A percentile compares a stretch with the other conserved stretches of the same genome.
Conservation (phyloP, 352 stramenopile genomes). For the Phytophthora sansomeana region DNA sequence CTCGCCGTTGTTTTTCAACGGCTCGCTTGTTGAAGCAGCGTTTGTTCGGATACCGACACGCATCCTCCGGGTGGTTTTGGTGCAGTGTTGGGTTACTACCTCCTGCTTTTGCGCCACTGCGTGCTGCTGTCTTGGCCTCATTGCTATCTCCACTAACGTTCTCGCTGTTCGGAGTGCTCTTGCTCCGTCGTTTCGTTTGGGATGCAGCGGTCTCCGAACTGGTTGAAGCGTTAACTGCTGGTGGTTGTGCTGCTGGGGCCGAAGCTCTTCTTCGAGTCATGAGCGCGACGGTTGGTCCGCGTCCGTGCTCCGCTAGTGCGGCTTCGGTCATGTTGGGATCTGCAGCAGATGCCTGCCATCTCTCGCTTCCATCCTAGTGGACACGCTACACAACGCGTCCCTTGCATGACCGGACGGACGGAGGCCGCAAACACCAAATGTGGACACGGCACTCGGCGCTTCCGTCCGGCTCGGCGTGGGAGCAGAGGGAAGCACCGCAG, state of each 20-base stretch:
- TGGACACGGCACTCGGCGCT: conserved; percentile 29
- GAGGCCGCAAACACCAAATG: conserved; percentile 37
- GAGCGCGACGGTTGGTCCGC: conserved; percentile 30
- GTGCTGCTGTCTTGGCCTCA: conserved; percentile 12
- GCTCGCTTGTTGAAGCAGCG: conserved; percentile 62
- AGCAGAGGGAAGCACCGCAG: conserved; percentile 8
- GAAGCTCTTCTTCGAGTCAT: conserved; percentile 34
- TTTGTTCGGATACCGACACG: conserved; percentile 74
- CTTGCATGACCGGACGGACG: conserved; percentile 8
- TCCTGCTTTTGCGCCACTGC: conserved; percentile 16
- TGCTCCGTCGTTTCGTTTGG: conserved; percentile 26
- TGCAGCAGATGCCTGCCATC: conserved; percentile 26
- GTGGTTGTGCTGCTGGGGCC: conserved; percentile 12
- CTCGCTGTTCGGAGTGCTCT: conserved; percentile 38
- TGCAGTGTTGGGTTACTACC: conserved; percentile 16
- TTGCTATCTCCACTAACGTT: conserved; percentile 26
- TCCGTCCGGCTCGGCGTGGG: neutral
- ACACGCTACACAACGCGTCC: conserved; percentile 31
- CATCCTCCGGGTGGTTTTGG: conserved; percentile 35
- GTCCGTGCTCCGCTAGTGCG: conserved; percentile 22
- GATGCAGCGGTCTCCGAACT: conserved; percentile 5
- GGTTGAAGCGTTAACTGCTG: conserved; percentile 18
- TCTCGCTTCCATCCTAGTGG: conserved; percentile 19
- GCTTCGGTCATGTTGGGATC: conserved; percentile 44
- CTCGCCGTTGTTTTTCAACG: conserved; percentile 74